Evolutionary conservation across 2,329 filamentous ascomycete species (phyloP).

Genomic region (Cladophialophora carrionii): DNA sequence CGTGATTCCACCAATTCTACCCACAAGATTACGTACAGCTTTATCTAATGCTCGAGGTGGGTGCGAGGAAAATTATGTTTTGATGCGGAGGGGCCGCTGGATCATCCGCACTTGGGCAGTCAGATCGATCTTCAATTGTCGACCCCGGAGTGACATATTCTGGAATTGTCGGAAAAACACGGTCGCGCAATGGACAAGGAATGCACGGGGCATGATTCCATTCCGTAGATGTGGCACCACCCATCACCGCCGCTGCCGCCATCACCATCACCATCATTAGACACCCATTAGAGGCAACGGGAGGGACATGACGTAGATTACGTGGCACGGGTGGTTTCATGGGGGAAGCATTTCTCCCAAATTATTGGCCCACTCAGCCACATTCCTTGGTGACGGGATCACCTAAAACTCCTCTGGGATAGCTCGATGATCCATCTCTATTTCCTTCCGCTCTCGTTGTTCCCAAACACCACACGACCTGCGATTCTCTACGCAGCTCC

Average conservation of each 20-base stretch:
- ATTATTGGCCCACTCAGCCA: not conserved
- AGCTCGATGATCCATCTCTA: not conserved
- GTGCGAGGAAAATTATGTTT: not conserved
- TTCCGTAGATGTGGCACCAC: not conserved
- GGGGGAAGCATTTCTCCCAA: not conserved
- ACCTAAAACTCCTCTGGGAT: not conserved
- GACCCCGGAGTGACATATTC: not conserved
- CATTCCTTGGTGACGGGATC: not conserved
- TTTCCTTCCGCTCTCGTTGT: not conserved
- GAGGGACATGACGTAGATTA: not conserved
- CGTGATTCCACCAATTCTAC: not conserved
- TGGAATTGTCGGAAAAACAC: not conserved
- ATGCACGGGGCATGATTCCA: too few species aligned
- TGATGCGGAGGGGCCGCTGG: not conserved
- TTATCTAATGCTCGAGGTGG: too few species aligned
- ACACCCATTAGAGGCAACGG: too few species aligned
- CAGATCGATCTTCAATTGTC: not conserved
- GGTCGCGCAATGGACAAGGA: too few species aligned
- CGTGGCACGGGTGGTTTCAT: not conserved
- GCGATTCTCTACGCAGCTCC: conserved; percentile 6
- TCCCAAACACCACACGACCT: not conserved
- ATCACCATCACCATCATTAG: too few species aligned
- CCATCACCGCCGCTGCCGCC: too few species aligned
- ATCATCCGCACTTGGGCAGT: too few species aligned
- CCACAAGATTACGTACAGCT: not conserved